Percentiles rank a stretch among this genome's conserved stretches.
phyloP scores from a whole-genome alignment of 2,329 filamentous ascomycete species.

The Penicillium sp. region DNA sequence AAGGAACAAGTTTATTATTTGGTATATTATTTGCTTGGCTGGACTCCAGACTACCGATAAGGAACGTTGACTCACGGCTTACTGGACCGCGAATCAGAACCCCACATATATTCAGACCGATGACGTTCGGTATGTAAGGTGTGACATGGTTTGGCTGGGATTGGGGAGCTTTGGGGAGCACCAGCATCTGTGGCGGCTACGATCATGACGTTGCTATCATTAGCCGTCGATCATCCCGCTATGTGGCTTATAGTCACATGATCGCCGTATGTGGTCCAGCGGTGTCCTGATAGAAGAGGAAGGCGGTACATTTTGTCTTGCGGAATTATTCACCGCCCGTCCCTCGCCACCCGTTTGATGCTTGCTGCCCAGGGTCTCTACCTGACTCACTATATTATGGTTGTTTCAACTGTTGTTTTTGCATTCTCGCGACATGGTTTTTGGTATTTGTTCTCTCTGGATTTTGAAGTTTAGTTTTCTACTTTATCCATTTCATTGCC shows the following conservation, averaged over 20 bases:
- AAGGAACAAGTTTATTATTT: neutral
- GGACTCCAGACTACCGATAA: neutral
- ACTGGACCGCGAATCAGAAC: slow-evolving; percentile 4
- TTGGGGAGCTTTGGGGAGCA: neutral
- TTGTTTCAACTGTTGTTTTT: neutral
- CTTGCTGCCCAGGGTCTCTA: slow-evolving; percentile 5
- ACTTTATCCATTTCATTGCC: neutral
- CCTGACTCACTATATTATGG: slow-evolving; percentile 15
- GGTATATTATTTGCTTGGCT: too few relatives aligned
- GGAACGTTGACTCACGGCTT: neutral
- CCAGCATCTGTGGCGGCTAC: neutral
- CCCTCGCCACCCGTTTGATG: slow-evolving; percentile 1
- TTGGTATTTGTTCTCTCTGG: neutral
- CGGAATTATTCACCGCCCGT: slow-evolving; percentile 6
- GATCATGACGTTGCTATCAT: neutral
- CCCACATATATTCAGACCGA: neutral
- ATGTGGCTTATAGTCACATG: neutral
- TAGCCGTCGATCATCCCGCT: neutral
- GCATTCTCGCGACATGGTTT: slow-evolving; percentile 4
- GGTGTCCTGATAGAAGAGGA: neutral
- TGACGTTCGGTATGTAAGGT: neutral
- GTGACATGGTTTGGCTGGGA: neutral
- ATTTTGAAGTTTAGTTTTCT: neutral
- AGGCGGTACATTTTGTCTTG: slow-evolving; percentile 1
- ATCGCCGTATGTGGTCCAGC: neutral